A percentile compares a stretch with the other conserved stretches of the same genome.
Conservation (phyloP, 306 rosid genomes). For the Luffa acutangula region DNA sequence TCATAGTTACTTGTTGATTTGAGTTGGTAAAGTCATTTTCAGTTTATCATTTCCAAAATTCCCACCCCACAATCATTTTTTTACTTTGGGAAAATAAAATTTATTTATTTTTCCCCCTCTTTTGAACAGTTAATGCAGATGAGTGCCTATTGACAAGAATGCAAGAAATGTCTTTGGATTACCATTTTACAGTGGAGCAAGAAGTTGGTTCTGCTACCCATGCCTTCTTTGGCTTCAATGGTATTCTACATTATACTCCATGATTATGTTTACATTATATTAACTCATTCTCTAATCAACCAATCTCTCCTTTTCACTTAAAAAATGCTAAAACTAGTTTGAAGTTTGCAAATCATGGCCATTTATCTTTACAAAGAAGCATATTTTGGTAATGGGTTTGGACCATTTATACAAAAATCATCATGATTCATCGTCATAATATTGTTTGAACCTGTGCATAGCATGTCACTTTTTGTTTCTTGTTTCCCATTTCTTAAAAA, state of each 20-base stretch:
- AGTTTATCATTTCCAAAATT: background rate
- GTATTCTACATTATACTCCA: slow-evolving; percentile 18
- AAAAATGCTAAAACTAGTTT: background rate
- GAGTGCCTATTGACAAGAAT: slow-evolving; percentile 91
- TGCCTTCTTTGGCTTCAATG: slow-evolving; percentile 98
- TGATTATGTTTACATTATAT: background rate
- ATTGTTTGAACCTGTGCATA: background rate
- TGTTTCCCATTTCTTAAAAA: background rate
- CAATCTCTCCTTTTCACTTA: background rate
- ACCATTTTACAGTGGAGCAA: slow-evolving; percentile 97
- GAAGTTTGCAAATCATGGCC: background rate
- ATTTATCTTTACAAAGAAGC: background rate
- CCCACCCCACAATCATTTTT: background rate
- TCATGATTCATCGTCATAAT: background rate
- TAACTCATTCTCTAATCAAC: too few species aligned
- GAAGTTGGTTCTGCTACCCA: slow-evolving; percentile 99
- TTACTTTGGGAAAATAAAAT: background rate
- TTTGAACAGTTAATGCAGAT: slow-evolving; percentile 61
- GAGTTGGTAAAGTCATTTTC: background rate
- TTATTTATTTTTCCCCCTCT: background rate
- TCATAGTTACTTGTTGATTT: slow-evolving; percentile 5
- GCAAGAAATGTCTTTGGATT: slow-evolving; percentile 99
- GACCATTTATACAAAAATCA: background rate
- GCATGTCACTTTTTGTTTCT: background rate
- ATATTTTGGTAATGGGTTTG: background rate